Evolutionary conservation across 2,329 filamentous ascomycete genomes (phyloP).

Genomic region (Leptographium procerum): DNA sequence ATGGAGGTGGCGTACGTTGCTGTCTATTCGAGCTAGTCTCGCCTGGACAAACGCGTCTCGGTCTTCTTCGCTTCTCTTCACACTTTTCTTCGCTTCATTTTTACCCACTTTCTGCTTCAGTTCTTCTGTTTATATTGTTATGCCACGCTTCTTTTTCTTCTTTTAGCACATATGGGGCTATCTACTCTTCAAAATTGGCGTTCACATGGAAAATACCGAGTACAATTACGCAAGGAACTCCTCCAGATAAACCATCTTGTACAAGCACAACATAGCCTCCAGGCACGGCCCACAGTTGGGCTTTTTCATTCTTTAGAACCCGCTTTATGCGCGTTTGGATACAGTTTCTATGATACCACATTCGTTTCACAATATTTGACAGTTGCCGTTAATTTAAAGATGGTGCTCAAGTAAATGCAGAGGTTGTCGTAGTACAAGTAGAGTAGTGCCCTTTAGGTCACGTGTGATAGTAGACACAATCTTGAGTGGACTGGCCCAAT

Average conservation of each 20-base stretch:
- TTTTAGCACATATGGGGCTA: conserved; percentile 1
- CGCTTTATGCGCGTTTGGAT: neutral
- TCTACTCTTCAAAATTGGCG: neutral
- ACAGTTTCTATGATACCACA: conserved; percentile 4
- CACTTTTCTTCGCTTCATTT: neutral
- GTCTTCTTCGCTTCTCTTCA: neutral
- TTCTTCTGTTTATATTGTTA: neutral
- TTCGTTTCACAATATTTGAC: neutral
- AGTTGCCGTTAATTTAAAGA: neutral
- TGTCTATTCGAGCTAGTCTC: conserved; percentile 12
- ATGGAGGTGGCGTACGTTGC: conserved; percentile 19
- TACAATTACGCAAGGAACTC: neutral
- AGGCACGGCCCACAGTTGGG: neutral
- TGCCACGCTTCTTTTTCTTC: too few species aligned
- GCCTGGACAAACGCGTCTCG: neutral
- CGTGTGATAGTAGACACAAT: too few species aligned
- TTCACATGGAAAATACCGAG: neutral
- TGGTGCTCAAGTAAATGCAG: too few species aligned
- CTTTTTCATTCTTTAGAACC: neutral
- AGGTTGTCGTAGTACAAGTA: too few species aligned
- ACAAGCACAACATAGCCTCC: neutral
- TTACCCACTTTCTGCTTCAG: neutral
- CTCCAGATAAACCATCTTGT: neutral
- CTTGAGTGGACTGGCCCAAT: too few species aligned
- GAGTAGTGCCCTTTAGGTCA: too few species aligned